These are phyloP conservation scores for Lichtheimia corymbifera DNA, from an alignment of 371 early-diverging fungal genomes.

Conservation along the genomic window DNA sequence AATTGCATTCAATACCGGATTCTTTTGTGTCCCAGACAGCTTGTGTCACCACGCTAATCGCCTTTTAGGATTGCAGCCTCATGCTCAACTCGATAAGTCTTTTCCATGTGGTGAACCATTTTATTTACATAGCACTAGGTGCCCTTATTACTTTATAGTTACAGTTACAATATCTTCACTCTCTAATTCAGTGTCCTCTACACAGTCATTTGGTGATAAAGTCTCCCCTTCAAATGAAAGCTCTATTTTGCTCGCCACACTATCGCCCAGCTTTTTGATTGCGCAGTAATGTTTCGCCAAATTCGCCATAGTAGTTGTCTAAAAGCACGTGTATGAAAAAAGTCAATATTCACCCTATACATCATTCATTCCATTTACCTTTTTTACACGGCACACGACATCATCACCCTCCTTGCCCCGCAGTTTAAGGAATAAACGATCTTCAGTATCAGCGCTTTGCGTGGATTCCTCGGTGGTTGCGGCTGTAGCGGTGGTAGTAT, in stretches of 20 bases:
- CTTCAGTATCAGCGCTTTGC: slow-evolving; percentile 9
- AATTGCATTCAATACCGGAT: not conserved
- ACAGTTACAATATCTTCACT: slow-evolving; percentile 44
- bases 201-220: slow-evolving; percentile 16
- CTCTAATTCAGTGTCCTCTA: slow-evolving; percentile 41
- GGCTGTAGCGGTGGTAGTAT: not conserved
- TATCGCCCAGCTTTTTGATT: slow-evolving; percentile 7
- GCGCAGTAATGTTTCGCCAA: slow-evolving; percentile 16
- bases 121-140: not conserved
- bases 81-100: not conserved
- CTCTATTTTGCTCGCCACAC: slow-evolving; percentile 12
- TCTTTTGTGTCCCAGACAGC: slow-evolving; percentile 4
- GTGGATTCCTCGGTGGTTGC: not conserved
- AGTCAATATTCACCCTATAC: not conserved
- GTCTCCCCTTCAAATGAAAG: slow-evolving; percentile 41
- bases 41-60: slow-evolving; percentile 2
- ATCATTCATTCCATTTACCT: slow-evolving; percentile 17
- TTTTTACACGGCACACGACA: slow-evolving; percentile 27
- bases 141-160: not conserved
- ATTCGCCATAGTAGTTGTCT: slow-evolving; percentile 17
- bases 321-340: not conserved
- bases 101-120: too few species aligned
- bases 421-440: slow-evolving; percentile 25
- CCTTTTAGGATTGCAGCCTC: slow-evolving; percentile 2
- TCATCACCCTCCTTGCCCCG: slow-evolving; percentile 34